Percentiles rank a stretch among this genome's conserved stretches.
phyloP scores from a whole-genome alignment of 306 rosid species.

The Myrica gale region DNA sequence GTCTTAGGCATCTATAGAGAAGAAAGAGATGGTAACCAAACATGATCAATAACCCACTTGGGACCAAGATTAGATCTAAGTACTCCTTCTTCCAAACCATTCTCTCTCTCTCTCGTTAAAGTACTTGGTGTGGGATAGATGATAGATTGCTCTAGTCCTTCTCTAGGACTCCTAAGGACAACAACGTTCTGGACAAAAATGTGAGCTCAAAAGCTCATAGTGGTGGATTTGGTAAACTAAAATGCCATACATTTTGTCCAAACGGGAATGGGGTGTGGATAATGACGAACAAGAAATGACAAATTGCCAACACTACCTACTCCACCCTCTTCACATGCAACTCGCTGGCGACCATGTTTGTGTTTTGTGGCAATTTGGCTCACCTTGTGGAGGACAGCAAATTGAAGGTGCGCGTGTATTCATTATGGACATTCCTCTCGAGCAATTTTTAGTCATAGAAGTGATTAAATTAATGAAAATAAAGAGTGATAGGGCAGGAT shows the following conservation, averaged over 20 bases:
- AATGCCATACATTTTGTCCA: not conserved
- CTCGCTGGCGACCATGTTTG: not conserved
- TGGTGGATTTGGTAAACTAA: not conserved
- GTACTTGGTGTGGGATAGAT: not conserved
- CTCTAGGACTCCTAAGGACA: not conserved
- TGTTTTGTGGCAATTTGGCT: not conserved
- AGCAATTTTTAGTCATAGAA: too few species aligned
- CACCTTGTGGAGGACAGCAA: too few species aligned
- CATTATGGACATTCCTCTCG: too few species aligned
- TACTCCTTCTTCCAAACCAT: conserved; percentile 5
- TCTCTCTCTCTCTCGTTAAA: not conserved
- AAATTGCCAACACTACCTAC: not conserved
- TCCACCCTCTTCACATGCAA: conserved; percentile 2
- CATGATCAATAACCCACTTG: not conserved
- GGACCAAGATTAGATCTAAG: not conserved
- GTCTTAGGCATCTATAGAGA: not conserved
- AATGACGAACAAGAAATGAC: not conserved
- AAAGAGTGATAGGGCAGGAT: too few species aligned
- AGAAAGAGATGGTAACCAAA: not conserved
- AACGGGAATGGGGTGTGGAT: not conserved
- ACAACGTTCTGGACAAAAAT: not conserved
- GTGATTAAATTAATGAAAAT: too few species aligned
- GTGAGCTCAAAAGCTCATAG: too few species aligned
- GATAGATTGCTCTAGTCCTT: not conserved
- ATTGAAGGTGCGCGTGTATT: too few species aligned